Evolutionary conservation across 345 rosid genomes (phyloP), one percentile per base, ranked within the genome.

Genomic region (Acer campestre): DNA sequence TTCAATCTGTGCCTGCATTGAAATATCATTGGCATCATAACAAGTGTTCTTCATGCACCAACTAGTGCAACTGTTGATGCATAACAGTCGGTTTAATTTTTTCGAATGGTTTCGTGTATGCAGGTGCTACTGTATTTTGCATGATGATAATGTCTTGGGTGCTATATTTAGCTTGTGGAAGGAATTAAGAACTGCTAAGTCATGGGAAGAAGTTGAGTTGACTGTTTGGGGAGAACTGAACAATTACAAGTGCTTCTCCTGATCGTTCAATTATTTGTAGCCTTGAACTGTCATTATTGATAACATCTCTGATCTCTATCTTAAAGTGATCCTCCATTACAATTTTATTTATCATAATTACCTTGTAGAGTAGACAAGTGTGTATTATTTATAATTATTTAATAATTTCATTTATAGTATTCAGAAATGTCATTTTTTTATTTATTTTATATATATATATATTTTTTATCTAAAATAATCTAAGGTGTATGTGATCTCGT

Each of bases 121-220:
- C 90, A 93, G 97, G 98, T 93, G 99, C 82, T 96, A 91, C 78
- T 96, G 98, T 78, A 83, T 94, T 59, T 82, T 94, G 78, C 94
- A 93, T 77, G 94, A 96, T 3, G 99, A 93, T 55, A 93, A 92
- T 75, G 82, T 96, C 59, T 82, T 96, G 86, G 97, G 97, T 25
- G 91, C 98, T 27, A 87, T 96, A 68, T 96, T 90, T 80, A 66
- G 93, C 65, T 85, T 85, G 7, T 92, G 99, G 98, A 88, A 86
- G 69, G 93, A 91, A 68, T 94, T 91, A 63, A 75, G 85, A 55
- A 73, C 67, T 18, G 94, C 91, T 0, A 79, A 87, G 29, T 85
- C 98, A 61, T 94, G 97, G 99, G 95, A 96, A 84, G 97, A 90
- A 81, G 87, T 96, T 68, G 99, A 93, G 86, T 82, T 70, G 51